A percentile compares a stretch with the other conserved stretches of the same genome.
Conservation (phyloP, 176 grass and related monocot genomes). For the Elymus sibiricus region DNA sequence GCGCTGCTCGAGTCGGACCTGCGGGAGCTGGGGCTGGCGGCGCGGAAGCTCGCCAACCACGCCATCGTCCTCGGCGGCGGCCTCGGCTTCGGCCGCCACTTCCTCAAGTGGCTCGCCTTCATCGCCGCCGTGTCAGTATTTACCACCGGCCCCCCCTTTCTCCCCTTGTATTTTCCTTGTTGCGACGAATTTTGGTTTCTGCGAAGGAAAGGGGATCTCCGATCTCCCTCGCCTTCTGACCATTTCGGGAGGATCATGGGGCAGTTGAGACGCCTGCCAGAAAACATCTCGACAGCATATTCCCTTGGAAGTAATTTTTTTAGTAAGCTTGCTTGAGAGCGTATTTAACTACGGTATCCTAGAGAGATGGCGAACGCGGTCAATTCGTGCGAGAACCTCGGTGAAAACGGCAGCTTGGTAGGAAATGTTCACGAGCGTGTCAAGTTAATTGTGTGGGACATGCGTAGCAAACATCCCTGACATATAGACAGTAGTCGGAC, state of each 20-base stretch:
- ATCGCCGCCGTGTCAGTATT: constrained; percentile 60
- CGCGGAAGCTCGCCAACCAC: constrained; percentile 68
- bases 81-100: constrained; percentile 57
- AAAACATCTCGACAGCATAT: background rate
- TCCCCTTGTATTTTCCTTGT: too few relatives aligned
- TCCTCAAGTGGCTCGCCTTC: constrained; percentile 85
- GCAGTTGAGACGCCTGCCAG: background rate
- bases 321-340: background rate
- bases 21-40: constrained; percentile 55
- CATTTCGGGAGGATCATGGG: background rate
- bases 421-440: background rate
- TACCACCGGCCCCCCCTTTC: background rate
- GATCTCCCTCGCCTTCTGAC: background rate
- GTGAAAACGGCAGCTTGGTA: background rate
- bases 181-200: background rate
- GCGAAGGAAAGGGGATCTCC: background rate
- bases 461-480: background rate
- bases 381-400: background rate
- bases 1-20: constrained; percentile 72
- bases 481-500: background rate
- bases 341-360: background rate
- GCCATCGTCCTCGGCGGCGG: constrained; percentile 56
- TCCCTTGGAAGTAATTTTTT: background rate
- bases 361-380: background rate
- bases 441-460: background rate